Evolutionary conservation across 2,329 filamentous ascomycete genomes (phyloP), one percentile per base, ranked within the genome.

Genomic region (Colletotrichum endophyticum): DNA sequence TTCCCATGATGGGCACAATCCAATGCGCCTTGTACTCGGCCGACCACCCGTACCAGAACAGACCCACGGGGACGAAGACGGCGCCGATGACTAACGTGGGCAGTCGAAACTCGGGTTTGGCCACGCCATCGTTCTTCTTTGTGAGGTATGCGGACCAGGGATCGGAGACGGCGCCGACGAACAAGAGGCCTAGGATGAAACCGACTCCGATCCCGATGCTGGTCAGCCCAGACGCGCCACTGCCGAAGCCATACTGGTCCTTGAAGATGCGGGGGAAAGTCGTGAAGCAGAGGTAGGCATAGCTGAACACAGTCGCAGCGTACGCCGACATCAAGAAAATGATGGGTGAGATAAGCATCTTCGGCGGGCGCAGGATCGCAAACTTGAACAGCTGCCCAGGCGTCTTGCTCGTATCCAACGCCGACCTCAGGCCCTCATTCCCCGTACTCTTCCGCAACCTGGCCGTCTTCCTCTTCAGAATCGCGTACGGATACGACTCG

Each of bases 1-100:
- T 90, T 7, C 91, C 91, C 56, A 92, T 87, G 69, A 93, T 91
- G 1, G 91, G 91, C 19, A 91, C 84, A 64, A 93, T 90, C 90
- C 91, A 93, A 79, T 91, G 89, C 0, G 85, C 83, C 1, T 86
- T 80, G 61, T 87, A 85, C 36, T 92, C 84, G 0, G 89, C 87
- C 2, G 87, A 84, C 91, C 91, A 93, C 39, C 91, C 91, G 80
- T 92, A 92, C 80, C 88, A 86, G 76, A 92, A 88, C 0, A 93
- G 84, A 0, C 89, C 88, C 4, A 88, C 78, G 0, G 90, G 78
- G 0, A 81, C 72, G 57, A 77, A 70, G 7, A 78, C 49, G 12
- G 69, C 72, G 4, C 77, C 80, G 5, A 78, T 64, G 8, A 80
- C 61, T 36, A 81, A 75, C 15, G 75, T 75, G 2, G 80, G 80